Evolutionary conservation across 2,329 filamentous ascomycete genomes (phyloP), one percentile per base, ranked within the genome.

Genomic region (Beauveria scarabaeidicola): DNA sequence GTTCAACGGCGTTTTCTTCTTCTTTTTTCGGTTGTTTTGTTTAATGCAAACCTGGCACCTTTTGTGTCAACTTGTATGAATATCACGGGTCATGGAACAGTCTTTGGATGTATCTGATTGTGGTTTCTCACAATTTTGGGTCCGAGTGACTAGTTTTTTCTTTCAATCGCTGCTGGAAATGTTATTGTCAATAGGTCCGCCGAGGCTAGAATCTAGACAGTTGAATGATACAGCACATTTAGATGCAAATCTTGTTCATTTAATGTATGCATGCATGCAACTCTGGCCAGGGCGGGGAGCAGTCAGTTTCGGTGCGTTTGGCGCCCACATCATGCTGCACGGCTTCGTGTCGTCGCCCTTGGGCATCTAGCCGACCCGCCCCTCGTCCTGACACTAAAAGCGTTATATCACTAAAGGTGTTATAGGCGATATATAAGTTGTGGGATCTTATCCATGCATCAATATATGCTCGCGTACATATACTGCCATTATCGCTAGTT

Each of bases 171-270:
- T 25, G n/a, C 7, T 29, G 52, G 27, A 19, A 21, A 47, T 27
- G 17, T 40, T 19, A 21, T 15, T 57, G 21, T 3, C 29, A 56
- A 41, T 23, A 58, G 36, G 55, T 43, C 38, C 23, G 55, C 5
- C 3, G 32, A 58, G 36, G 55, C 55, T 58, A 58, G 55, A 61
- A 54, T 47, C 29, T 46, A 61, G 47, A 51, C 44, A 29, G 2
- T 23, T 41, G 27, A 61, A 56, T 52, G 17, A 52, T 44, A 36
- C 43, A 47, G 41, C 38, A 58, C 46, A 23, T 41, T 3, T 5
- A 43, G 23, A 51, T 44, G 32, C 40, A 21, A 13, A 29, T 5
- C 2, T n/a, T 4, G 2, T 32, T 29, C 15, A 13, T 27, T 32
- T 6, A 29, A 5, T 17, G 46, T 50, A 23, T 25, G 32, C 38